A percentile compares a stretch with the other conserved stretches of the same genome.
Evolutionary conservation across 2,329 filamentous ascomycete genomes (phyloP).

Genomic region (Parastagonospora avenae): DNA sequence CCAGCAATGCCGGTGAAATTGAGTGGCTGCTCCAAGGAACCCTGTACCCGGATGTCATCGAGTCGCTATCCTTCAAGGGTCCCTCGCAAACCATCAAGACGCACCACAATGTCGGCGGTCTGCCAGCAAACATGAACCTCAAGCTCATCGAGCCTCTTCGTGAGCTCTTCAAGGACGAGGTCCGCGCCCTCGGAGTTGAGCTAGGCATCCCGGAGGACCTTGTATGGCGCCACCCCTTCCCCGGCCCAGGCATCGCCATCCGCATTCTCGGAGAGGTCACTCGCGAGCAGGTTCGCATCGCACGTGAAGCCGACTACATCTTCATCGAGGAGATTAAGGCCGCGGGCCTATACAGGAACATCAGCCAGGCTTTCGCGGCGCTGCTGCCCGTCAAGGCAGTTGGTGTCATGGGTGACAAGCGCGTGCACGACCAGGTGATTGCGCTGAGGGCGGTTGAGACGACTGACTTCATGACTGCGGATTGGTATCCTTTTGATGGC

Average conservation of each 20-base stretch:
- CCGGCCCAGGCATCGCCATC: conserved; percentile 76
- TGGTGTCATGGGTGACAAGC: conserved; percentile 72
- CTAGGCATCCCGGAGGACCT: conserved; percentile 75
- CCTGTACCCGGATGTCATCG: conserved; percentile 76
- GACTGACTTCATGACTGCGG: conserved; percentile 76
- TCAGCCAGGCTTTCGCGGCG: conserved; percentile 73
- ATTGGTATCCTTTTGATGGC: conserved; percentile 69
- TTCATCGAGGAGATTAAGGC: conserved; percentile 77
- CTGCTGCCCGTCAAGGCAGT: conserved; percentile 69
- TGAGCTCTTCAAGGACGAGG: conserved; percentile 85
- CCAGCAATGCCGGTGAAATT: conserved; percentile 72
- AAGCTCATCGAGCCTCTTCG: conserved; percentile 80
- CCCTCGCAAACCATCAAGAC: conserved; percentile 75
- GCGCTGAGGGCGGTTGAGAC: conserved; percentile 66
- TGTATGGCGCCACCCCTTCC: conserved; percentile 79
- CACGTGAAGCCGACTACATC: conserved; percentile 75
- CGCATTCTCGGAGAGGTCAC: conserved; percentile 86
- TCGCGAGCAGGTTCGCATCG: conserved; percentile 76
- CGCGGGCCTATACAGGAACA: conserved; percentile 74
- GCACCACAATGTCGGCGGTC: conserved; percentile 74
- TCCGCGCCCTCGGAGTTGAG: conserved; percentile 70
- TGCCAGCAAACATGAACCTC: conserved; percentile 66
- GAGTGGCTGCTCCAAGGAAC: conserved; percentile 89
- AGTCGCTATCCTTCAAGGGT: conserved; percentile 74
- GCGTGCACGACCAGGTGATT: conserved; percentile 68